Evolutionary conservation across 1,139 yeast genomes (phyloP).

Genomic region (Insectozyma bohioensis): DNA sequence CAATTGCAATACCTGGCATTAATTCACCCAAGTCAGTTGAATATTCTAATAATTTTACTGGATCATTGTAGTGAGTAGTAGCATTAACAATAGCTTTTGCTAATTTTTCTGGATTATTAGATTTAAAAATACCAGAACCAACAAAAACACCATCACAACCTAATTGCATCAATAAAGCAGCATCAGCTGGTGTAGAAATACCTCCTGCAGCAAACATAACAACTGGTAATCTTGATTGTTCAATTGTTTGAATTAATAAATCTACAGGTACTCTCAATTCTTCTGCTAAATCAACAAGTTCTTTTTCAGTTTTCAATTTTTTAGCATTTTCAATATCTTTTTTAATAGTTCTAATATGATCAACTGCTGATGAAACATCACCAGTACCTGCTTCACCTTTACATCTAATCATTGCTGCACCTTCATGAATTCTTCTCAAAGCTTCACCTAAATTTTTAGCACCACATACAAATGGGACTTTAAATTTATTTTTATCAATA

Average conservation of each 20-base stretch:
- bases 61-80: constrained; percentile 71
- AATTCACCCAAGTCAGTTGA: constrained; percentile 77
- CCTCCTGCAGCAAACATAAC: constrained; percentile 93
- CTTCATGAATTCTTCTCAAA: constrained; percentile 75
- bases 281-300: constrained; percentile 51
- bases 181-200: constrained; percentile 87
- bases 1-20: constrained; percentile 68
- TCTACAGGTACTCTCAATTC: constrained; percentile 62
- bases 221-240: constrained; percentile 70
- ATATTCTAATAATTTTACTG: constrained; percentile 62
- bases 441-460: constrained; percentile 86
- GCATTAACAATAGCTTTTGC: constrained; percentile 84
- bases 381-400: constrained; percentile 94
- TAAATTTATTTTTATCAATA: constrained; percentile 59
- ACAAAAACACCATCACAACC: constrained; percentile 94
- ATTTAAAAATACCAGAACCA: constrained; percentile 86
- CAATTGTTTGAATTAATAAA: constrained; percentile 51
- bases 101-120: constrained; percentile 69
- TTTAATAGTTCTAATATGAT: constrained; percentile 64
- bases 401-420: constrained; percentile 87
- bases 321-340: constrained; percentile 52
- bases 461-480: constrained; percentile 85
- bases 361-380: constrained; percentile 83
- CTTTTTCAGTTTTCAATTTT: constrained; percentile 41
- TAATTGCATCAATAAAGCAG: constrained; percentile 84